Percentiles rank a stretch among this genome's conserved stretches.
Conservation (phyloP, 2,329 filamentous ascomycete genomes). For the Claviceps digitariae region DNA sequence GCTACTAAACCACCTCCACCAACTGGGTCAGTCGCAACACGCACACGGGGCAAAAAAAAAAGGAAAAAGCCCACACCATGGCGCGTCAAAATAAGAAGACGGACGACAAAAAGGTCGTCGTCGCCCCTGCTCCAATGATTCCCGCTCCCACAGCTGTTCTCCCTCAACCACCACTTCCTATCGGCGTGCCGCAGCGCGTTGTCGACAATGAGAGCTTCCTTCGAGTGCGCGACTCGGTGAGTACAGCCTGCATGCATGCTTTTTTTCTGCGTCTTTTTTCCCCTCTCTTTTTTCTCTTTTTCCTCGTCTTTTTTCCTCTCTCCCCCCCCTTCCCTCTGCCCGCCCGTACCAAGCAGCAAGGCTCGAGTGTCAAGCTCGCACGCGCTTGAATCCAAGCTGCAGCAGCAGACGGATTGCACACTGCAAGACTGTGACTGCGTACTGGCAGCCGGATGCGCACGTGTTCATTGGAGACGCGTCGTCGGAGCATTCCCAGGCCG, state of each 20-base stretch:
- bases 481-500: too few species aligned
- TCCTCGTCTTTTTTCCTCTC: background rate
- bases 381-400: background rate
- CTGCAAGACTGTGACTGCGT: background rate
- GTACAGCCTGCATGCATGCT: slow-evolving; percentile 19
- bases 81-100: slow-evolving; percentile 33
- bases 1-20: background rate
- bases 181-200: slow-evolving; percentile 18
- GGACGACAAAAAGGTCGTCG: slow-evolving; percentile 23
- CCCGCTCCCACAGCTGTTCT: slow-evolving; percentile 5
- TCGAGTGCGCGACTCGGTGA: slow-evolving; percentile 69
- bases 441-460: background rate
- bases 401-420: background rate
- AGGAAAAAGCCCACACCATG: slow-evolving; percentile 18
- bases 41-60: background rate
- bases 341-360: background rate
- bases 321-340: background rate
- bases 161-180: slow-evolving; percentile 8
- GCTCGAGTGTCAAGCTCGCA: too few species aligned
- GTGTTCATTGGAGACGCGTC: too few species aligned
- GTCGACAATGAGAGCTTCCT: slow-evolving; percentile 66
- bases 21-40: too few species aligned
- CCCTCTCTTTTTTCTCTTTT: background rate
- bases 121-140: slow-evolving; percentile 18
- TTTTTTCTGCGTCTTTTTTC: background rate